Evolutionary conservation across 164 flowering plant species (phyloP).

Genomic region (Cinnamomum chago): DNA sequence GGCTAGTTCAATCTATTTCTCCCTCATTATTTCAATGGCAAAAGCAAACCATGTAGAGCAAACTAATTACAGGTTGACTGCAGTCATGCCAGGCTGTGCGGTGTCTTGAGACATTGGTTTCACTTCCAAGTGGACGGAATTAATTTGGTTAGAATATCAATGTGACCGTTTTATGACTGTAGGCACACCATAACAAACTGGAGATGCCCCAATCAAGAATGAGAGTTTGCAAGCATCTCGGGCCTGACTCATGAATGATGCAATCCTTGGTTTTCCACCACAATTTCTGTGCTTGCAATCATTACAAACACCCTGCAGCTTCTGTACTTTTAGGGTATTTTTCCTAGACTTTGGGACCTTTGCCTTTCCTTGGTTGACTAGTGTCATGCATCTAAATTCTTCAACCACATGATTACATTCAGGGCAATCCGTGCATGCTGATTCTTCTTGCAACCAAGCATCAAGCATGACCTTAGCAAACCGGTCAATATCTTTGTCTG

Average conservation of each 20-base stretch:
- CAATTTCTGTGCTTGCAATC: conserved; percentile 4
- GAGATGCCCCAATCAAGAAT: conserved; percentile 81
- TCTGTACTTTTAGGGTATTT: conserved; percentile 28
- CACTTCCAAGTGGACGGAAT: neutral
- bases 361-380: conserved; percentile 23
- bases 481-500: conserved; percentile 92
- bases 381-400: conserved; percentile 36
- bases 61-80: neutral
- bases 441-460: conserved; percentile 70
- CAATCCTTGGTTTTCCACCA: conserved; percentile 50
- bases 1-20: neutral
- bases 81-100: neutral
- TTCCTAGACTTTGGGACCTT: conserved; percentile 19
- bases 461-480: conserved; percentile 75
- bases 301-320: conserved; percentile 7
- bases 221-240: conserved; percentile 77
- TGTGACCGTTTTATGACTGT: conserved; percentile 49
- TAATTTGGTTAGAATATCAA: neutral
- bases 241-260: conserved; percentile 72
- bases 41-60: neutral
- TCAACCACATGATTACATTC: conserved; percentile 29
- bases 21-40: neutral
- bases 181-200: conserved; percentile 96
- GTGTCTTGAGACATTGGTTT: neutral
- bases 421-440: conserved; percentile 22